Evolutionary conservation across 129 eudicot species (phyloP).

Genomic region (Arctium lappa): DNA sequence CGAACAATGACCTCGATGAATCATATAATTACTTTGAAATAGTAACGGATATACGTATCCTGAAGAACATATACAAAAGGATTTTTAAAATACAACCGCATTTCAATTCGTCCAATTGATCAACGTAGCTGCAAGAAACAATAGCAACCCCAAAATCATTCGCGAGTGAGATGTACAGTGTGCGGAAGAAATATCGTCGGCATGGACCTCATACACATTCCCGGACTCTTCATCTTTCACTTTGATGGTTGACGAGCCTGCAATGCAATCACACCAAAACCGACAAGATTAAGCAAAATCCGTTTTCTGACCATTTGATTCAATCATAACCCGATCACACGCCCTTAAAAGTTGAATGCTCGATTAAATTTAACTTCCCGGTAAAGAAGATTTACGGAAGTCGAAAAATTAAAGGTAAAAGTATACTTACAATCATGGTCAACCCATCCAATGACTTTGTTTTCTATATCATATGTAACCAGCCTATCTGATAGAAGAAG

Average conservation of each 20-base stretch:
- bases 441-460: constrained; percentile 72
- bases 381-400: not conserved
- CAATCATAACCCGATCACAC: not conserved
- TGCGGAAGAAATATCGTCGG: constrained; percentile 50
- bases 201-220: constrained; percentile 49
- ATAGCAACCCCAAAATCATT: constrained; percentile 20
- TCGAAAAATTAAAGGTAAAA: not conserved
- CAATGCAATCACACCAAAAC: constrained; percentile 23
- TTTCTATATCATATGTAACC: constrained; percentile 73
- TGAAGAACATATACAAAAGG: not conserved
- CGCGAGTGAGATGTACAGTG: constrained; percentile 7
- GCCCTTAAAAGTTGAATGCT: not conserved
- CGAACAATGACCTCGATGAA: not conserved
- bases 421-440: constrained; percentile 64
- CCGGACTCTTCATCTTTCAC: constrained; percentile 75
- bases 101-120: not conserved
- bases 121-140: not conserved
- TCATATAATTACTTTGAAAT: not conserved
- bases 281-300: not conserved
- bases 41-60: not conserved
- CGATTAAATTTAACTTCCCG: not conserved
- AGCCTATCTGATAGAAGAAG: constrained; percentile 65
- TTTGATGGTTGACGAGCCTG: constrained; percentile 86
- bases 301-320: not conserved
- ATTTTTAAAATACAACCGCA: not conserved